Conservation (phyloP, 208 protist genomes). For the Acanthamoeba royreba region DNA sequence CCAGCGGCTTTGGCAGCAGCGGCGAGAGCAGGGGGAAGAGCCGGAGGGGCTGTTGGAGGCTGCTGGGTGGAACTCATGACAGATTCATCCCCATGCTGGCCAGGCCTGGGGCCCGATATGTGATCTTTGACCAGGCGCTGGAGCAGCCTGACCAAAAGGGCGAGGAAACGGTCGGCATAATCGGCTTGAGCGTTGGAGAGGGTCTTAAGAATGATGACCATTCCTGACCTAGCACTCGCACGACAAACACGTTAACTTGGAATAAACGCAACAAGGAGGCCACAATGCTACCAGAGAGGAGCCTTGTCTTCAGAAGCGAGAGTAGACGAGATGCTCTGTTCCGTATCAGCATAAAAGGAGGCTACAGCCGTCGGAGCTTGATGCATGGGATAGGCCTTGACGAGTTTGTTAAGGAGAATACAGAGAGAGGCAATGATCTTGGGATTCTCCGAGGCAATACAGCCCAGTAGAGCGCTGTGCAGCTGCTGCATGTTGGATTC, state of each 20-base stretch:
- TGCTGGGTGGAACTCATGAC: background rate
- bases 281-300: too few species aligned
- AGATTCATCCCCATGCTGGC: background rate
- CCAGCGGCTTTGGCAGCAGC: background rate
- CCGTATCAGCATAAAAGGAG: background rate
- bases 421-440: constrained; percentile 3
- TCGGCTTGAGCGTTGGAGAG: background rate
- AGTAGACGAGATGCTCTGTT: background rate
- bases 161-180: background rate
- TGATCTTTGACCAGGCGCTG: background rate
- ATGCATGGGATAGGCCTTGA: background rate
- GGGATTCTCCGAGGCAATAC: background rate
- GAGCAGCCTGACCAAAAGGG: background rate
- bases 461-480: background rate
- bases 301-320: background rate
- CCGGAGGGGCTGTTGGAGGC: background rate
- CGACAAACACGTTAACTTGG: background rate
- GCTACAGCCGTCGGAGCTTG: background rate
- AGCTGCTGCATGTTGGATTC: background rate
- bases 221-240: background rate
- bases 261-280: too few species aligned
- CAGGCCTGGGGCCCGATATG: background rate
- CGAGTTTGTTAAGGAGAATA: background rate
- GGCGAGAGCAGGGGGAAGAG: background rate
- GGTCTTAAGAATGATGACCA: constrained; percentile 21